Conservation (phyloP, 2,329 filamentous ascomycete species). For the Penicillium sp. region DNA sequence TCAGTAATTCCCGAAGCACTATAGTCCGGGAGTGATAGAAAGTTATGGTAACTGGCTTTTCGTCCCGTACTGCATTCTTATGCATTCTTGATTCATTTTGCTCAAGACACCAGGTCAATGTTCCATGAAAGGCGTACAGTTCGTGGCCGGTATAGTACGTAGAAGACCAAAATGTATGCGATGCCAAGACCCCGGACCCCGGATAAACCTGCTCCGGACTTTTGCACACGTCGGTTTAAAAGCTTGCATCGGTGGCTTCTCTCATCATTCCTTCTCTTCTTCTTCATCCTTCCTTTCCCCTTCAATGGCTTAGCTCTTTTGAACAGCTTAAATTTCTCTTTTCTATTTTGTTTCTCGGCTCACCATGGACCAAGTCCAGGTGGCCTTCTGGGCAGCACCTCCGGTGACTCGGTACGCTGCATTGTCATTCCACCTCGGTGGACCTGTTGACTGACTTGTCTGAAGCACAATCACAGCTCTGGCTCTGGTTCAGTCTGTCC, state of each 20-base stretch:
- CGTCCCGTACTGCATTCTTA: no score
- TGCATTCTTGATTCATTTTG: no score
- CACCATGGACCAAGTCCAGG: constrained; percentile 49
- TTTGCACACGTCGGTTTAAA: constrained; percentile 5
- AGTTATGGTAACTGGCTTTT: no score
- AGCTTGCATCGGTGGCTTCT: constrained; percentile 19
- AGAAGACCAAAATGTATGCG: neutral
- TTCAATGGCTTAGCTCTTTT: constrained; percentile 13
- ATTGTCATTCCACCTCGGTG: constrained; percentile 3
- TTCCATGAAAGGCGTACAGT: no score
- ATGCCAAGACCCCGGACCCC: constrained; percentile 15
- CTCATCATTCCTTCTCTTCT: constrained; percentile 7
- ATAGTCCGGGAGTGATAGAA: no score
- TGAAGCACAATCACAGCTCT: constrained; percentile 67
- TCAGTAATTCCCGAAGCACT: no score
- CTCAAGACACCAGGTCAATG: no score
- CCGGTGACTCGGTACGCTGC: constrained; percentile 63
- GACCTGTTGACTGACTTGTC: constrained; percentile 1
- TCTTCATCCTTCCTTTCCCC: constrained; percentile 1
- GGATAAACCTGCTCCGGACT: constrained; percentile 14
- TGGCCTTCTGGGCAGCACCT: constrained; percentile 64
- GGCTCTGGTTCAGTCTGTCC: constrained; percentile 62
- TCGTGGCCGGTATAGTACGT: no score
- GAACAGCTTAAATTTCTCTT: constrained; percentile 13
- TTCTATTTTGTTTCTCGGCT: constrained; percentile 1